Conservation (phyloP, 495 filamentous ascomycete genomes). For the Lasiosphaeria hispida region DNA sequence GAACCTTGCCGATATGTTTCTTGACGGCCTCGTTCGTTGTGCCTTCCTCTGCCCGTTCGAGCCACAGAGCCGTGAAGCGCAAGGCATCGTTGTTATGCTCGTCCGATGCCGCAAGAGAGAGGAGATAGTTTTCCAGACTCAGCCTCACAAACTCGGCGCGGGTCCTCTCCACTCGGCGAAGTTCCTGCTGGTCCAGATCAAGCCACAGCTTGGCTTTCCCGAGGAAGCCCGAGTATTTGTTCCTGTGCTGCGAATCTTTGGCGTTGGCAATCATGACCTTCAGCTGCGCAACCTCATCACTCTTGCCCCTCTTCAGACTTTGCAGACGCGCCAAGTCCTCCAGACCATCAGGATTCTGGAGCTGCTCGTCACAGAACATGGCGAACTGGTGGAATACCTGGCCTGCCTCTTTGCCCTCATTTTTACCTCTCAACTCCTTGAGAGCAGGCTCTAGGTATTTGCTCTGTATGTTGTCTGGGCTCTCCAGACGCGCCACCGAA, state of each 20-base stretch:
- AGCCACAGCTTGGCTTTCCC: conserved; percentile 82
- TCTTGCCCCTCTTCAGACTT: conserved; percentile 76
- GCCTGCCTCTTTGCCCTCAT: conserved; percentile 70
- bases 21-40: conserved; percentile 75
- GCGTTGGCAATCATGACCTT: conserved; percentile 48
- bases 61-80: conserved; percentile 93
- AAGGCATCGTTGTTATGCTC: conserved; percentile 84
- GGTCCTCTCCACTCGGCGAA: conserved; percentile 68
- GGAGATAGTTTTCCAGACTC: conserved; percentile 92
- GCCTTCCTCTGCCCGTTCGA: conserved; percentile 70
- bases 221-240: conserved; percentile 39
- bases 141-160: conserved; percentile 78
- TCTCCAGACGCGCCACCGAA: conserved; percentile 89
- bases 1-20: conserved; percentile 65
- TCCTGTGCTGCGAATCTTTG: conserved; percentile 38
- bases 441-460: conserved; percentile 80
- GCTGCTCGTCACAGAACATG: conserved; percentile 88
- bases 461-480: conserved; percentile 83
- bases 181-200: conserved; percentile 81
- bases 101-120: conserved; percentile 78
- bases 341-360: conserved; percentile 76
- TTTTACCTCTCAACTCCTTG: conserved; percentile 69
- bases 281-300: conserved; percentile 69
- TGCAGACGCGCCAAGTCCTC: conserved; percentile 83
- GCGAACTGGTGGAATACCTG: conserved; percentile 93